These are phyloP conservation scores for Tricladium varicosporioides DNA, from an alignment of 2,329 filamentous ascomycete species.

Conservation along the genomic window DNA sequence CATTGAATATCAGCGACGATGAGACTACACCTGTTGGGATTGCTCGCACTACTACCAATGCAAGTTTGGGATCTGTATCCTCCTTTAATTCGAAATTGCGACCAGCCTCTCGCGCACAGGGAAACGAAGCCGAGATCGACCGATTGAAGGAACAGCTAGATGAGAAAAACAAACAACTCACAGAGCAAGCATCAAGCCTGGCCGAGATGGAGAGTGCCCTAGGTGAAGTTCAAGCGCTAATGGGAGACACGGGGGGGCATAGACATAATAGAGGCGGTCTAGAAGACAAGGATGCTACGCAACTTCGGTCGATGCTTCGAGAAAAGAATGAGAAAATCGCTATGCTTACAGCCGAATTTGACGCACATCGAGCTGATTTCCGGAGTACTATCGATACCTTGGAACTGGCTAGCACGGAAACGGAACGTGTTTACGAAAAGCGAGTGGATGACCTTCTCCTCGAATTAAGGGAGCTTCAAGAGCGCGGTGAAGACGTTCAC, in stretches of 20 bases:
- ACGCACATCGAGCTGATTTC: slow-evolving; percentile 92
- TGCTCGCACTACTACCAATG: slow-evolving; percentile 49
- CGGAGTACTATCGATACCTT: slow-evolving; percentile 94
- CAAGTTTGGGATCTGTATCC: slow-evolving; percentile 52
- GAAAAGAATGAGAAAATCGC: slow-evolving; percentile 98
- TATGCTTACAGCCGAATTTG: slow-evolving; percentile 90
- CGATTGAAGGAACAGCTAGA: slow-evolving; percentile 71
- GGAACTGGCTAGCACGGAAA: slow-evolving; percentile 93
- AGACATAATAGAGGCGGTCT: slow-evolving; percentile 45
- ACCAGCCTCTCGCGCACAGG: slow-evolving; percentile 39
- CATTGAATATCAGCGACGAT: slow-evolving; percentile 52
- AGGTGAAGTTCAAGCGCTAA: slow-evolving; percentile 74
- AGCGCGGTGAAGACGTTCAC: slow-evolving; percentile 84
- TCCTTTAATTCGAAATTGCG: slow-evolving; percentile 53
- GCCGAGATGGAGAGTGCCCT: slow-evolving; percentile 88
- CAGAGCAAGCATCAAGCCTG: slow-evolving; percentile 78
- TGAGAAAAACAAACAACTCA: slow-evolving; percentile 83
- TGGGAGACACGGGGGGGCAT: slow-evolving; percentile 53
- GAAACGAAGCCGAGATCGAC: slow-evolving; percentile 66
- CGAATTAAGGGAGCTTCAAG: slow-evolving; percentile 79
- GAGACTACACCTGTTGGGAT: slow-evolving; percentile 53
- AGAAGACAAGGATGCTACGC: slow-evolving; percentile 70
- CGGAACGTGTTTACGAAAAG: slow-evolving; percentile 92
- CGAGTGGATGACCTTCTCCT: slow-evolving; percentile 82
- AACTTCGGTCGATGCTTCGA: slow-evolving; percentile 77